A percentile compares a stretch with the other conserved stretches of the same genome.
Conservation (phyloP, 1,284 basidiomycete species). For the Pseudozyma sp. region DNA sequence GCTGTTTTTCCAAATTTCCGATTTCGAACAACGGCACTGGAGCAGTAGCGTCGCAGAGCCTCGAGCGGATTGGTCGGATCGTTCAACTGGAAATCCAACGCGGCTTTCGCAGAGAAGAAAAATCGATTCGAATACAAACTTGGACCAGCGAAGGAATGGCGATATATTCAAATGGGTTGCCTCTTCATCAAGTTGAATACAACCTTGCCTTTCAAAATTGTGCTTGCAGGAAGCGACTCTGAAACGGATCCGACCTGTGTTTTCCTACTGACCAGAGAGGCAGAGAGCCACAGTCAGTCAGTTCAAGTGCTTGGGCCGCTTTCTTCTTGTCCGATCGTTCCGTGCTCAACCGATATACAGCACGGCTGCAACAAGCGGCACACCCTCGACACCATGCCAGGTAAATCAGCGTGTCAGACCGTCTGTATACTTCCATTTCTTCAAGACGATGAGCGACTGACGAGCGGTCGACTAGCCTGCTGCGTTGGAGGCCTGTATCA, state of each 20-base stretch:
- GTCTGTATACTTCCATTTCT: no score
- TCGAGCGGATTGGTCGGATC: conserved; percentile 41
- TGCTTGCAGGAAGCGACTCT: not conserved
- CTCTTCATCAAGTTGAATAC: not conserved
- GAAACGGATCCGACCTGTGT: conserved; percentile 15
- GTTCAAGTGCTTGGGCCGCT: conserved; percentile 20
- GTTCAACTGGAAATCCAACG: conserved; percentile 11
- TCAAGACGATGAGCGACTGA: no score
- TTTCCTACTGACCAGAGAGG: not conserved
- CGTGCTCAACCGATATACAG: conserved; percentile 28
- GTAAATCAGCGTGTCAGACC: no score
- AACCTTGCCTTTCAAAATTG: not conserved
- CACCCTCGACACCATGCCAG: not conserved
- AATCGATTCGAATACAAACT: not conserved
- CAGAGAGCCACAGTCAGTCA: not conserved
- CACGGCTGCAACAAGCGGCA: not conserved
- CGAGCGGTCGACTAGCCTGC: no score
- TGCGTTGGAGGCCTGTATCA: no score
- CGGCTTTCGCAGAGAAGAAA: conserved; percentile 12
- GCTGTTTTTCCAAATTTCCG: conserved; percentile 1
- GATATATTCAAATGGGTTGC: no score
- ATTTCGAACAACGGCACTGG: conserved; percentile 10
- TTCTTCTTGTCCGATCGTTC: conserved; percentile 12
- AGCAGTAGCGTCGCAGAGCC: conserved; percentile 7
- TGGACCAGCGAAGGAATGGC: not conserved